Base-by-base conservation (phyloP, 2,329 filamentous ascomycete genomes). In the Botryotinia narcissicola region DNA sequence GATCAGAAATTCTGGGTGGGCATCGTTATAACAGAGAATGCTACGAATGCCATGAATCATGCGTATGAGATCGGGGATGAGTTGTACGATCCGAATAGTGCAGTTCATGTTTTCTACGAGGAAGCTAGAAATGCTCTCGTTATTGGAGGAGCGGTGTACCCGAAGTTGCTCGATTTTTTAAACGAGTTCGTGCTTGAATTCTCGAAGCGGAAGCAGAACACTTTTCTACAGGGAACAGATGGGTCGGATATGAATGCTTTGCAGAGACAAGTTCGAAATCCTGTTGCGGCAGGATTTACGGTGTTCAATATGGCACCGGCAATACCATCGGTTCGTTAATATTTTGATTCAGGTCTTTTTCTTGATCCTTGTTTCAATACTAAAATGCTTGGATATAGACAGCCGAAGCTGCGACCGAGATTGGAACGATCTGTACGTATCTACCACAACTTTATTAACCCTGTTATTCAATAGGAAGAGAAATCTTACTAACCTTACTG, bases 381-480 rank as follows among this genome's bases (percentile, higher is more conserved):
- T 62, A 42, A 62, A 25, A 9, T 42, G 14, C 35, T n/a, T n/a
- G 14, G n/a, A 4, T 62, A 14, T 42, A 68, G 29, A 77, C 73
- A 12, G 74, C 74, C 18, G 76, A 76, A 61, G 76, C 76, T 2
- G 75, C 76, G 18, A 77, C 75, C 25, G 75, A 76, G 64, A 76
- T 77, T n/a, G 75, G 76, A 3, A 76, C 76, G 10, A 77, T 77
- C 40, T 76, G 75, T 76, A 73, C 40, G 75, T 61, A 35, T 37
- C 10, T n/a, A 25, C 16, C 44, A 57, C 10, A 32, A 9, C 5
- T 16, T 37, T 32, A 3, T 40, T 5, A 25, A 44, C 9, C 2
- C 10, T 7, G 2, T 2, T 29, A 22, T 35, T 3, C 6, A 68
- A 1, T 1, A 25, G 25, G 3, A 37, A 60, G 35, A 40, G 40